Conservation (phyloP, 768 basidiomycete species). For the Heimioporus sp. region DNA sequence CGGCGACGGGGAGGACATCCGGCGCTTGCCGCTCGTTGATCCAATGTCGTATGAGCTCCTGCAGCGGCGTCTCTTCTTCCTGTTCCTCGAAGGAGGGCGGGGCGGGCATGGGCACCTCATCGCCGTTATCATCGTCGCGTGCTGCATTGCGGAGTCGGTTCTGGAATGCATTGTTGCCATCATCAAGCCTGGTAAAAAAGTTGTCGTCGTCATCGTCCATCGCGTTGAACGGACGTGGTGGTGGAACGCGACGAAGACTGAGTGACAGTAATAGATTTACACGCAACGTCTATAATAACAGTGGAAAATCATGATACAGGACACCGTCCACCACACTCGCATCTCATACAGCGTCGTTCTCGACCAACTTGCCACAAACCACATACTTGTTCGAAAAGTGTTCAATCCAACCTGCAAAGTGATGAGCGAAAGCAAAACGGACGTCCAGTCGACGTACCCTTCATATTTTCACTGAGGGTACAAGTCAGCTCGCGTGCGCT, state of each 20-base stretch:
- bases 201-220: conserved; percentile 27
- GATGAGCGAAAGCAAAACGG: conserved; percentile 1
- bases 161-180: conserved; percentile 21
- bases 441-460: conserved; percentile 41
- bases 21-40: conserved; percentile 83
- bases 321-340: not conserved
- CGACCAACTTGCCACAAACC: conserved; percentile 83
- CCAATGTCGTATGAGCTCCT: conserved; percentile 78
- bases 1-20: conserved; percentile 73
- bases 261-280: not conserved
- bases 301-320: conserved; percentile 11
- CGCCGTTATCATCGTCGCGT: conserved; percentile 27
- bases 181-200: conserved; percentile 29
- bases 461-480: conserved; percentile 81
- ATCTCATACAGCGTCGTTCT: conserved; percentile 55
- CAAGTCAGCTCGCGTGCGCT: not conserved
- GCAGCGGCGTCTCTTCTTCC: conserved; percentile 55
- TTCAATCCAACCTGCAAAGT: conserved; percentile 76
- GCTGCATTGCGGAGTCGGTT: conserved; percentile 39
- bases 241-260: not conserved
- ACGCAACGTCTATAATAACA: conserved; percentile 1
- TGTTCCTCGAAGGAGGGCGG: conserved; percentile 31
- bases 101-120: conserved; percentile 30
- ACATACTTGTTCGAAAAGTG: conserved; percentile 94
- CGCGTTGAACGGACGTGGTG: not conserved